Base-by-base conservation (phyloP, 192 early-diverging fungal species). In the Ambispora gerdemannii region DNA sequence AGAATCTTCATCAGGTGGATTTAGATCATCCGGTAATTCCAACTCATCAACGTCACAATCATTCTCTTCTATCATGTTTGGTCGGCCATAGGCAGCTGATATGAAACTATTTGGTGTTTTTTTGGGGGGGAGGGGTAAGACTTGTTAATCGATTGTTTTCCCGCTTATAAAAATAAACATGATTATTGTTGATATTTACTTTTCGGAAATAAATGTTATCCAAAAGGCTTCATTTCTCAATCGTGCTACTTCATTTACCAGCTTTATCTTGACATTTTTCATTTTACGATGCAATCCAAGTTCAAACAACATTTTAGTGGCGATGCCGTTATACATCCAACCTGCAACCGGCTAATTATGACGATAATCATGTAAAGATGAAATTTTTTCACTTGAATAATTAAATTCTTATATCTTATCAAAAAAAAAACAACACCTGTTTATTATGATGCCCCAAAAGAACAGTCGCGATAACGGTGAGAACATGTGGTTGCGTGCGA, bases 181-280 rank as follows among this genome's bases (percentile, higher is more conserved):
- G n/a, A n/a, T 24, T 22, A 1, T 64, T 3, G 28, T 50, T 50
- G 13, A 0, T n/a, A 28, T 4, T 51, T 50, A 67, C 64, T 67
- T 67, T 67, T 67, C 64, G 13, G 64, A 67, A 27, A 67, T 67
- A 28, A 67, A 67, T 36, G 50, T 67, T 49, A 67, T 67, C 64
- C 64, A 67, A 51, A 67, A 67, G 2, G 64, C 49, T 30, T 67
- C 64, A 22, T 67, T 51, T 67, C 64, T 27, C n/a, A 52, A 27
- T 50, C 47, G 22, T n/a, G 34, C 64, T n/a, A 67, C 27, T 31
- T 67, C 64, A 13, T 67, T 58, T 13, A 1, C 64, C 50, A 67
- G 49, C 28, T 67, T 52, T 17, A 51, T 3, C 50, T 50, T 32
- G 11, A 32, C 22, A 50, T 27, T 36, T 8, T 50, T 67, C 28